Conservation (phyloP, 129 eudicot genomes). For the Artemisia tridentata region DNA sequence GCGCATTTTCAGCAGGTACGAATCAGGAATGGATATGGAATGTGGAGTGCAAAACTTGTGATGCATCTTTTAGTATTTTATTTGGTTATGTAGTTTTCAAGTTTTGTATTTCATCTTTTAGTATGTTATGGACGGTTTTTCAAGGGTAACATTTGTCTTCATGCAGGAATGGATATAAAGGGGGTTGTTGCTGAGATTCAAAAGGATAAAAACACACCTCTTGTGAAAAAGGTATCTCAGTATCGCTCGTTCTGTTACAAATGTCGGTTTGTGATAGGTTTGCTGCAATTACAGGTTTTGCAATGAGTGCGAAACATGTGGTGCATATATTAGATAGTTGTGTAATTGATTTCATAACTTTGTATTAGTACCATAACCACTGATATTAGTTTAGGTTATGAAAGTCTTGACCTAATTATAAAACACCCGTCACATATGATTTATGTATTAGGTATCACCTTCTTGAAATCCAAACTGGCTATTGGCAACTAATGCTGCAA, state of each 20-base stretch:
- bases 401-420: constrained; percentile 4
- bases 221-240: constrained; percentile 73
- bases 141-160: constrained; percentile 46
- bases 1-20: constrained; percentile 83
- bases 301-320: constrained; percentile 1
- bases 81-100: constrained; percentile 12
- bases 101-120: constrained; percentile 5
- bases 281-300: constrained; percentile 15
- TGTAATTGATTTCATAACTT: constrained; percentile 4
- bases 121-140: constrained; percentile 33
- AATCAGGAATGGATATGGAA: too few relatives aligned
- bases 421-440: background rate
- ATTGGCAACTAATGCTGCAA: too few relatives aligned
- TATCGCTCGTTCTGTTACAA: constrained; percentile 11
- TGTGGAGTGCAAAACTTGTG: too few relatives aligned
- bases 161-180: constrained; percentile 99
- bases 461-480: background rate
- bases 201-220: constrained; percentile 89
- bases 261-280: constrained; percentile 11
- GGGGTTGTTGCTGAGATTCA: constrained; percentile 98
- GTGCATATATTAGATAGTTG: constrained; percentile 11
- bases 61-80: background rate
- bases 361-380: constrained; percentile 7
- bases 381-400: background rate
- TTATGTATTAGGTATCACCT: background rate